Evolutionary conservation across 2,329 filamentous ascomycete genomes (phyloP), one percentile per base, ranked within the genome.

Genomic region (Aspergillus sp.): DNA sequence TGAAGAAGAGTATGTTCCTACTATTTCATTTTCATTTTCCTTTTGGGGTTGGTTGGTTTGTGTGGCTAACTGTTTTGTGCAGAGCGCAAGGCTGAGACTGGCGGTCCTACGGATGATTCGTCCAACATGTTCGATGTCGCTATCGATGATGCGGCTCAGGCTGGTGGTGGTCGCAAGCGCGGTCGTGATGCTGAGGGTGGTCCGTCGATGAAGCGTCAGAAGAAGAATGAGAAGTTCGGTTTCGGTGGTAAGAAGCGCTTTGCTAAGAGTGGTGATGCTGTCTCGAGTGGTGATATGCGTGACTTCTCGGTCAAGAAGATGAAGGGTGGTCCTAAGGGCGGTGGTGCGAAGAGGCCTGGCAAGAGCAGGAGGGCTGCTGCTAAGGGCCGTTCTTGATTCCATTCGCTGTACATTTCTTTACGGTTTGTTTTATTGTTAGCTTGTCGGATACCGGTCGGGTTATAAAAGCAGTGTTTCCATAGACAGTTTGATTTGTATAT

Each of bases 221-320:
- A 96, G 87, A 96, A 96, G 82, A 89, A 99, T 74, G 85, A 90
- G 66, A 97, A 96, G 81, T 98, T 89, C 75, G 95, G 95, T 23
- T 96, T 94, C 72, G 95, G 95, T 62, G 95, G 95, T 69, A 97
- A 96, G 87, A 99, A 99, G 84, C 84, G 90, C 58, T 88, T 92
- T 75, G 79, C 84, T 59, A 99, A 99, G 86, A 96, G 92, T 62
- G 92, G 92, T 68, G 93, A 97, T 77, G 92, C 93, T 52, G 74
- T 84, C 63, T 96, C 91, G 66, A 92, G 88, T 50, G 89, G 86
- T 62, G 95, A 99, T 75, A 80, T 96, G 68, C 86, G 86, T 63
- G 87, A 86, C 1, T 98, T 96, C 81, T 92, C 89, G 57, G 84
- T 83, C 39, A 92, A 89, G 82, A 90, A 87, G 79, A 96, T 96